phyloP scores from a whole-genome alignment of 768 basidiomycete genomes.

The Calocera viscosa region DNA sequence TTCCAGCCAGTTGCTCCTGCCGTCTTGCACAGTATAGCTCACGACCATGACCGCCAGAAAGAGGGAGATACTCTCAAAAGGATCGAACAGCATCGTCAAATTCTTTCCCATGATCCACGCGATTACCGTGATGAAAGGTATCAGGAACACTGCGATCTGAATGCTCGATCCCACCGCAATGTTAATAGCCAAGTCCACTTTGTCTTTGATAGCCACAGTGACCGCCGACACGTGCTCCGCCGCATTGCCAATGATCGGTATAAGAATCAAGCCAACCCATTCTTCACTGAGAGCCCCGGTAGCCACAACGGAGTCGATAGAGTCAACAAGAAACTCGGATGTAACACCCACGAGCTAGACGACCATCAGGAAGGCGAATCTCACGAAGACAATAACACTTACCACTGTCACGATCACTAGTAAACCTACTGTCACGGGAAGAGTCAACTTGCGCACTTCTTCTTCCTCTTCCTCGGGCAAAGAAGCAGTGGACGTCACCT shows the following conservation, averaged over 20 bases:
- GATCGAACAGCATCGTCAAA: conserved; percentile 71
- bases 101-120: conserved; percentile 77
- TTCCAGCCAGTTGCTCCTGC: conserved; percentile 76
- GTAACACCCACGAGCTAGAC: conserved; percentile 43
- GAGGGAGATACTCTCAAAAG: conserved; percentile 48
- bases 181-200: conserved; percentile 14
- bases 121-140: conserved; percentile 50
- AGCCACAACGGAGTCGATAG: conserved; percentile 60
- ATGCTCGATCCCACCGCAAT: conserved; percentile 16
- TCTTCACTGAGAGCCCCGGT: conserved; percentile 50
- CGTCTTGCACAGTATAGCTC: conserved; percentile 68
- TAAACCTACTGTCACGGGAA: conserved; percentile 43
- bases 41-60: conserved; percentile 45
- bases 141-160: conserved; percentile 13
- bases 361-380: background rate
- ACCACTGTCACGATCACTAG: conserved; percentile 53
- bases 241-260: conserved; percentile 87
- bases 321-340: conserved; percentile 61
- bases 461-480: conserved; percentile 31
- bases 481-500: background rate
- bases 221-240: conserved; percentile 29
- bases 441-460: conserved; percentile 42
- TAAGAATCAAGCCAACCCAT: conserved; percentile 79
- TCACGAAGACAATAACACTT: conserved; percentile 21
- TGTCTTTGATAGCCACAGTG: conserved; percentile 17